Evolutionary conservation across 129 eudicot species (phyloP), one percentile per base, ranked within the genome.

Genomic region (Saussurea involucrata): DNA sequence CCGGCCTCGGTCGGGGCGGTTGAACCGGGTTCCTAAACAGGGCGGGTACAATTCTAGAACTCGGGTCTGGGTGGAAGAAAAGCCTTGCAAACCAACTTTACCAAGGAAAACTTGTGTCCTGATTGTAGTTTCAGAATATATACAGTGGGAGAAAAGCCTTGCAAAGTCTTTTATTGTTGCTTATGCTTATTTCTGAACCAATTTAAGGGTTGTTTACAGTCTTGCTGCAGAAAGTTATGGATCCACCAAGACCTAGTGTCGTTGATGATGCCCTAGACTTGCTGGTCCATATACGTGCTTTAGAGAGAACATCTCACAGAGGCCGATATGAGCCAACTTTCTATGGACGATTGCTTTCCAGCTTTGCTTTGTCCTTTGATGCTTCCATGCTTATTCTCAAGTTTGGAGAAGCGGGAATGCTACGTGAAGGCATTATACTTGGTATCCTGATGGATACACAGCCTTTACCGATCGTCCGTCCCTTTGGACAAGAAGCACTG

Each of bases 291-390:
- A 69, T 91, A 29, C 82, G 61, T 79, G 97, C 98, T 66, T 66
- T 94, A 76, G 91, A 89, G 34, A 94, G 74, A 84, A 29, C 83
- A 71, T 83, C 95, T 81, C 81, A 86, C 4, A 87, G 98, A 83
- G 88, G 89, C 17, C 98, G 93, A 34, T 88, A 79, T 78, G 97
- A 94, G 82, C 98, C 98, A 33, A 89, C 98, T 33, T 91, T 91
- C 32, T 89, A 94, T 73, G 98, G 98, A 53, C 86, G 89, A 75
- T 69, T 94, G 88, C 93, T 94, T 65, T 66, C 96, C 20, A 89
- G 98, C 53, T 91, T 91, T 84, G 82, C 96, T 53, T 69, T 94
- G 71, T 94, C 97, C 17, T 91, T 94, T 71, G 98, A 94, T 86
- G 96, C 98, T 53, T 91, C 98, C 9, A 78, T 89, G 77, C 87